A percentile compares a stretch with the other conserved stretches of the same genome.
These are phyloP conservation scores for Aphanocladium album DNA, from an alignment of 2,329 filamentous ascomycete species.

Conservation along the genomic window DNA sequence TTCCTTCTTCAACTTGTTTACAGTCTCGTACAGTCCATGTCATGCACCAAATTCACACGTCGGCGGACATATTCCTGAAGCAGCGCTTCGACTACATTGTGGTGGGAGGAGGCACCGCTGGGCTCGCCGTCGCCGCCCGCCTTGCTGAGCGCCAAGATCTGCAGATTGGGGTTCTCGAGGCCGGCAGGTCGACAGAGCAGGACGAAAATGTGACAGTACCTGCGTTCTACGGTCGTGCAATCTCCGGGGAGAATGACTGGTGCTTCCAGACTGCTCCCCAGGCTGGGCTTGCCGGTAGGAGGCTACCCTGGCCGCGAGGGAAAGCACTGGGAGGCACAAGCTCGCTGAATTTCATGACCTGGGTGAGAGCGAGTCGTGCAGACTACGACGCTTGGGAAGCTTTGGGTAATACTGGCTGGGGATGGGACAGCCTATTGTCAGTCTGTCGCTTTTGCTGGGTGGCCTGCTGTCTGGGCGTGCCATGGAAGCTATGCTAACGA, in stretches of 20 bases:
- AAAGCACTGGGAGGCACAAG: slow-evolving; percentile 58
- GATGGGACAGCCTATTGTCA: slow-evolving; percentile 40
- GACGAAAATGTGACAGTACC: slow-evolving; percentile 33
- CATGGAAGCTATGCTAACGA: neutral
- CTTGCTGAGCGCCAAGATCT: slow-evolving; percentile 35
- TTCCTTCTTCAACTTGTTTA: too few species aligned
- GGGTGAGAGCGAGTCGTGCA: slow-evolving; percentile 39
- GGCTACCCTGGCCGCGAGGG: slow-evolving; percentile 37
- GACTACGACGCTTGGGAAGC: slow-evolving; percentile 54
- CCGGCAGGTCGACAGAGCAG: slow-evolving; percentile 23
- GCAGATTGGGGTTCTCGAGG: slow-evolving; percentile 28
- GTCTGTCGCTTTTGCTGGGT: slow-evolving; percentile 8
- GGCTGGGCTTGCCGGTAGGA: slow-evolving; percentile 32
- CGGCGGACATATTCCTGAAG: slow-evolving; percentile 17
- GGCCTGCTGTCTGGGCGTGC: neutral
- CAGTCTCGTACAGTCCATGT: neutral
- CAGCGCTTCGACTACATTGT: slow-evolving; percentile 34
- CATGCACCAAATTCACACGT: neutral
- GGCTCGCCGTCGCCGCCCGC: slow-evolving; percentile 44
- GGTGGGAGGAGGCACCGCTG: slow-evolving; percentile 51
- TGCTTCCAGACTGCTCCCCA: slow-evolving; percentile 36
- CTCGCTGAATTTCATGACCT: slow-evolving; percentile 55
- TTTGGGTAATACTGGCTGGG: slow-evolving; percentile 55
- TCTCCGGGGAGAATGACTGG: slow-evolving; percentile 38
- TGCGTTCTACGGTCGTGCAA: slow-evolving; percentile 28